Conservation (phyloP, 257 asterid genomes). For the Primulina tabacum region DNA sequence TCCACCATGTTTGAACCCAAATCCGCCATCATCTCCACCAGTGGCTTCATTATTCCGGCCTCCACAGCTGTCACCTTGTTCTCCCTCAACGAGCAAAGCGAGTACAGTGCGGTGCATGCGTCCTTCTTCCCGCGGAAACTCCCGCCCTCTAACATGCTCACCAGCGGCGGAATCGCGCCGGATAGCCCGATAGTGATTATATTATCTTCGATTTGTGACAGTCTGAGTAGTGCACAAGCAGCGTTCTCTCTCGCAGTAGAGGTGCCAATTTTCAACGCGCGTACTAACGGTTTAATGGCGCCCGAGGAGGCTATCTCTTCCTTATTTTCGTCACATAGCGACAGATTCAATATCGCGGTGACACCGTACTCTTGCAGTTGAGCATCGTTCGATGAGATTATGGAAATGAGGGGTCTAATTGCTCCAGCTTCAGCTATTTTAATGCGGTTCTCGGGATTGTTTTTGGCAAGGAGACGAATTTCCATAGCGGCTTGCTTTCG, state of each 20-base stretch:
- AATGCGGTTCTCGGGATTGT: slow-evolving; percentile 74
- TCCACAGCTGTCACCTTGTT: slow-evolving; percentile 76
- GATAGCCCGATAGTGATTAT: slow-evolving; percentile 71
- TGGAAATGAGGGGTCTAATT: slow-evolving; percentile 63
- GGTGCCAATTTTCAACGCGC: slow-evolving; percentile 63
- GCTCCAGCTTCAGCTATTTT: slow-evolving; percentile 89
- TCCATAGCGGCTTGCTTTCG: slow-evolving; percentile 87
- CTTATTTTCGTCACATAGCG: slow-evolving; percentile 87
- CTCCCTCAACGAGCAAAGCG: slow-evolving; percentile 80
- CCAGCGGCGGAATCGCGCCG: slow-evolving; percentile 80
- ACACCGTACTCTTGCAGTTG: slow-evolving; percentile 92
- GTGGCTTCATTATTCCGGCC: slow-evolving; percentile 87
- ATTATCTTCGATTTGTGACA: slow-evolving; percentile 66
- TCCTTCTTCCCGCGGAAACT: slow-evolving; percentile 79
- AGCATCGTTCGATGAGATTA: slow-evolving; percentile 57
- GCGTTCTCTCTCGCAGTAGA: slow-evolving; percentile 79
- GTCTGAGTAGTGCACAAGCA: slow-evolving; percentile 83
- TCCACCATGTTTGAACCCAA: slow-evolving; percentile 92
- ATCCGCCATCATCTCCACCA: slow-evolving; percentile 92
- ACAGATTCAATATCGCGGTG: slow-evolving; percentile 78
- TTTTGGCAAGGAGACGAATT: slow-evolving; percentile 79
- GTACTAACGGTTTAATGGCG: slow-evolving; percentile 70
- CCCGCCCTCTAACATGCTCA: slow-evolving; percentile 63
- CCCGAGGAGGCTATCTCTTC: slow-evolving; percentile 67
- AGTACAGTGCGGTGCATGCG: slow-evolving; percentile 83